Base-by-base conservation (phyloP, 2,329 filamentous ascomycete genomes). In the Calonectria ilicicola region DNA sequence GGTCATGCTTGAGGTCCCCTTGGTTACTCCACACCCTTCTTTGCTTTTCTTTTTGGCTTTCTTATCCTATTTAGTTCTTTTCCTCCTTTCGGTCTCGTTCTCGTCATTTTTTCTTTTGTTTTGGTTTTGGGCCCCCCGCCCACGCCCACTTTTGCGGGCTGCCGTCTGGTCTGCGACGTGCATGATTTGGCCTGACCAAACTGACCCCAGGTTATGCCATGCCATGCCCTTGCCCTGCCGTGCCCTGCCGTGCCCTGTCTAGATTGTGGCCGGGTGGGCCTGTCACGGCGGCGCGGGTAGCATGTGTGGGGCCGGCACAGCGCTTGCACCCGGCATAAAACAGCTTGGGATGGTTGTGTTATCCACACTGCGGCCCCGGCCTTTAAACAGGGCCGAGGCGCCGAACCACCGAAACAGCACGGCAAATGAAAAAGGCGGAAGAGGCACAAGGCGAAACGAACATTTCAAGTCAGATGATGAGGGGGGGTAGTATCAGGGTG, bases 221-320 rank as follows among this genome's bases (percentile, higher is more conserved):
- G 56, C 60, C n/a, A 44, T 40, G 42, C 23, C 51, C 60, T 38
- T 67, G 62, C 51, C 32, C 19, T 58, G 29, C 51, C 29, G 27
- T 67, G 62, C 51, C 32, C 19, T 58, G 29, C 51, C 29, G 27
- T 21, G 51, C 51, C 51, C 9, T 38, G 10, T 29, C 51, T 21
- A 21, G 32, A 19, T 32, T 27, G 51, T 56, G 63, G 44, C 46
- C 69, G 44, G 53, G 64, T 67, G 67, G 64, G 62, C 56, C 56
- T 64, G 69, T 60, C 66, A 65, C 63, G 64, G 62, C 64, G 64
- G 69, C 64, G 56, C 67, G 67, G 62, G 42, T 47, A 65, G 15
- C 38, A 38, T n/a, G 21, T 67, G 69, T 56, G 69, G 69, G 69
- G 69, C 69, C 69, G 69, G 69, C 23, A 65, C 69, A 71, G 40